phyloP scores from a whole-genome alignment of 2,329 filamentous ascomycete genomes.

The Aspergillus fumigatus region DNA sequence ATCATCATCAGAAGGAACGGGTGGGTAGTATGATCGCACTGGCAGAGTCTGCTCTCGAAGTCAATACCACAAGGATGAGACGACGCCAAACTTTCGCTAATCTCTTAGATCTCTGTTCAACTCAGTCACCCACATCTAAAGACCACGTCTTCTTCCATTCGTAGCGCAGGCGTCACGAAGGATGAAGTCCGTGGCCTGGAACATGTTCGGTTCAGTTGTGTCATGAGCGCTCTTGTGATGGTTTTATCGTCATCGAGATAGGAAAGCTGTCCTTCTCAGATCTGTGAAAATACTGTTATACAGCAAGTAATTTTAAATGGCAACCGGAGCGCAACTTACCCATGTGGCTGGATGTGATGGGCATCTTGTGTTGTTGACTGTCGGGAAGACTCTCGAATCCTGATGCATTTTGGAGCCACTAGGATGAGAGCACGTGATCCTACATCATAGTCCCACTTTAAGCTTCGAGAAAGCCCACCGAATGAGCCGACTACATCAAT shows the following conservation, averaged over 20 bases:
- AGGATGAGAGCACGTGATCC: neutral
- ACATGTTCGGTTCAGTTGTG: constrained; percentile 18
- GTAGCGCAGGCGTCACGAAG: constrained; percentile 17
- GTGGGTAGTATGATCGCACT: neutral
- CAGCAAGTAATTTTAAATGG: neutral
- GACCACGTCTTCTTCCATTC: constrained; percentile 36
- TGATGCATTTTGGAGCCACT: neutral
- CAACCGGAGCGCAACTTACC: neutral
- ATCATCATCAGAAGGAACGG: neutral
- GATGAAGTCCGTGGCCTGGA: constrained; percentile 33
- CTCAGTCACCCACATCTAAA: constrained; percentile 37
- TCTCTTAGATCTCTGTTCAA: constrained; percentile 48
- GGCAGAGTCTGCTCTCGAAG: neutral
- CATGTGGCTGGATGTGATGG: neutral
- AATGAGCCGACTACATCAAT: neutral
- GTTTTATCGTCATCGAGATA: constrained; percentile 40
- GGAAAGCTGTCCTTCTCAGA: constrained; percentile 10
- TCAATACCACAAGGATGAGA: neutral
- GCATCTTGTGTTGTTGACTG: neutral
- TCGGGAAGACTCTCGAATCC: constrained; percentile 2
- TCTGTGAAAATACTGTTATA: constrained; percentile 1
- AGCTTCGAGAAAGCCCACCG: neutral
- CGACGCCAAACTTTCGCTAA: constrained; percentile 3
- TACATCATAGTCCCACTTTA: neutral
- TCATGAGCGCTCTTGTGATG: constrained; percentile 38